Evolutionary conservation across 176 grass and related monocot genomes (phyloP), one percentile per base, ranked within the genome.

Genomic region (Phoenix dactylifera): DNA sequence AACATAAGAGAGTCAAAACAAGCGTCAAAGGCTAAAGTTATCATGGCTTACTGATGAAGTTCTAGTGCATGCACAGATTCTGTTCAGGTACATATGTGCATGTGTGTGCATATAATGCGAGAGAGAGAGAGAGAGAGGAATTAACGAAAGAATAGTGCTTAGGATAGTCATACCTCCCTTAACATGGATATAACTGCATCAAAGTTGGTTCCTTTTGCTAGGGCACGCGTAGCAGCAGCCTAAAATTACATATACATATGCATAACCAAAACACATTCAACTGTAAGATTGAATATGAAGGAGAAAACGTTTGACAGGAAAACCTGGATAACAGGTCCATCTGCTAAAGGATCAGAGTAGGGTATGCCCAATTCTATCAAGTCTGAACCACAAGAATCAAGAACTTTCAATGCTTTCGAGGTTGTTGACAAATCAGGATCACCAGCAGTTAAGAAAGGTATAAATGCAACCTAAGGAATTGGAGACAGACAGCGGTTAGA

Each of bases 291-390:
- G 35, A 51, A 24, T 12, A 7, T 28, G 26, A 68, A 19, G 54
- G 24, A n/a, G 24, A 17, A 35, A 35, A 23, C 39, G 9, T 22
- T 1, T 20, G 54, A 61, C 6, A 3, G 70, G 17, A 66, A 56
- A 55, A 83, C 94, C 88, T 98, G 94, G 69, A 98, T 98, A 76
- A 98, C 88, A 5, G 94, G 94, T 16, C 94, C 94, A 53, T 98
- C 94, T 60, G 94, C 94, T 44, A 98, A 71, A 6, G 88, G 88
- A 35, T 98, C 94, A 35, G 88, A 92, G 62, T 98, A 98, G 29
- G 94, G 94, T 35, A 98, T 71, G 4, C 94, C 94, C 82, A 98
- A 74, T 76, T 98, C 94, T 16, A 98, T 98, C 39, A 98, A 66
- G 24, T 92, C 88, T 1, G 88, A 86, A 59, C 94, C 94, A 35